Evolutionary conservation across 208 protist species (phyloP).

Genomic region (Herpetomonas muscarum): DNA sequence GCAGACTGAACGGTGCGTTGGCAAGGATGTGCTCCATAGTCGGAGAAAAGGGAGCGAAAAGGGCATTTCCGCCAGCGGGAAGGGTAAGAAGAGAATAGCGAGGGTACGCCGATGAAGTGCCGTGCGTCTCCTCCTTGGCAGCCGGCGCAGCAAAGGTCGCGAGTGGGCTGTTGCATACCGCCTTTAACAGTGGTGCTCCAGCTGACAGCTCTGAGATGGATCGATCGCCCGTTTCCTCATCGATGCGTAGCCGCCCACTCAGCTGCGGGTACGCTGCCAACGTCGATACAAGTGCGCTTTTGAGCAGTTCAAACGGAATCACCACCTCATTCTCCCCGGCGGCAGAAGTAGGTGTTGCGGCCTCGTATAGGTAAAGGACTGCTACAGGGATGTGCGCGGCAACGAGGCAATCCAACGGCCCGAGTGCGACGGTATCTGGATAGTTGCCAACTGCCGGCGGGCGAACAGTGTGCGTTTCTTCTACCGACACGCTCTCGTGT

Average conservation of each 20-base stretch:
- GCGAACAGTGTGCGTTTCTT: background rate
- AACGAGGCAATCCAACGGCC: constrained; percentile 19
- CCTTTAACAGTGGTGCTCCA: background rate
- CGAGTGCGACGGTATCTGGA: constrained; percentile 1
- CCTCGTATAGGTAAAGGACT: constrained; percentile 14
- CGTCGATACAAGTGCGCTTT: constrained; percentile 7
- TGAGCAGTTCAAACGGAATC: constrained; percentile 4
- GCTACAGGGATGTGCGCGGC: constrained; percentile 14
- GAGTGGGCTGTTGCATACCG: background rate
- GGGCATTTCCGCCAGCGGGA: constrained; percentile 18
- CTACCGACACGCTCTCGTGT: background rate
- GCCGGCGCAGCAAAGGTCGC: background rate
- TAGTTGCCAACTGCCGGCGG: background rate
- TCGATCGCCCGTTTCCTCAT: background rate
- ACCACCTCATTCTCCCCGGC: background rate
- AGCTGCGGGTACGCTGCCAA: background rate
- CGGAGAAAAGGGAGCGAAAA: constrained; percentile 17
- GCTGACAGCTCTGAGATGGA: background rate
- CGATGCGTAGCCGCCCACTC: background rate
- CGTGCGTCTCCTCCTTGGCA: too few relatives aligned
- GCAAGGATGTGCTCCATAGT: constrained; percentile 1
- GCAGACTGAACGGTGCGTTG: constrained; percentile 14
- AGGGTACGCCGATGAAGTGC: too few relatives aligned
- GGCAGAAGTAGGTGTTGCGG: too few relatives aligned
- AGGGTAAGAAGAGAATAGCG: constrained; percentile 19